Evolutionary conservation across 139 green algal species (phyloP).

Genomic region (Zygnema circumcarinatum): DNA sequence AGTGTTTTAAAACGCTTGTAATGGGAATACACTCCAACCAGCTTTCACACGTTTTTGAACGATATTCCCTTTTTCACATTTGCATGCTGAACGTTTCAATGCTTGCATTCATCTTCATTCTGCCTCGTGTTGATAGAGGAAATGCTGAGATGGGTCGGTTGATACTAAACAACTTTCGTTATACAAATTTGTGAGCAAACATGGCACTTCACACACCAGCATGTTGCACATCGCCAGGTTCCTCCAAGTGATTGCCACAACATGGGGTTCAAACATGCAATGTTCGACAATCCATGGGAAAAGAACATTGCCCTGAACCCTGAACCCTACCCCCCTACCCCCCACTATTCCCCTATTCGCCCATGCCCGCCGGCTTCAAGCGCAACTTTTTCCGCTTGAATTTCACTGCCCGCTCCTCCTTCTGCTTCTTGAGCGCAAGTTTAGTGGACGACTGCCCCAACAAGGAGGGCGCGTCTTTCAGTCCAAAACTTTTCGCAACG

Average conservation of each 20-base stretch:
- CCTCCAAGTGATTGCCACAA: neutral
- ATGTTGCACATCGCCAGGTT: too few species aligned
- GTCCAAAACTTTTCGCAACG: constrained; percentile 84
- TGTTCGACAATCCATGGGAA: neutral
- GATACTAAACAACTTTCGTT: neutral
- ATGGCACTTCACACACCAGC: neutral
- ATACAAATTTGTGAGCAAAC: neutral
- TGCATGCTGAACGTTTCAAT: neutral
- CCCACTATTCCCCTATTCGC: constrained; percentile 2
- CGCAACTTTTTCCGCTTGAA: constrained; percentile 23
- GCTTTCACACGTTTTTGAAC: neutral
- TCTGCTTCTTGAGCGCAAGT: constrained; percentile 16
- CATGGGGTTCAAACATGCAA: neutral
- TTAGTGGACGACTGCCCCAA: constrained; percentile 51
- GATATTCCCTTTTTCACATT: neutral
- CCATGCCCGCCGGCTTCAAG: neutral
- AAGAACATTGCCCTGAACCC: neutral
- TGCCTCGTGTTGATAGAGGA: too few species aligned
- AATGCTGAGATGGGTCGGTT: neutral
- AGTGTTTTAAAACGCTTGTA: neutral
- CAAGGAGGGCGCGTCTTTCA: constrained; percentile 70
- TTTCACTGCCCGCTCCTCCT: constrained; percentile 7
- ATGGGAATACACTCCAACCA: neutral
- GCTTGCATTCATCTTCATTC: too few species aligned
- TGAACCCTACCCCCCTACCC: neutral